Evolutionary conservation across 169 alveolate genomes (phyloP).

Genomic region (Cryptosporidium ubiquitum): DNA sequence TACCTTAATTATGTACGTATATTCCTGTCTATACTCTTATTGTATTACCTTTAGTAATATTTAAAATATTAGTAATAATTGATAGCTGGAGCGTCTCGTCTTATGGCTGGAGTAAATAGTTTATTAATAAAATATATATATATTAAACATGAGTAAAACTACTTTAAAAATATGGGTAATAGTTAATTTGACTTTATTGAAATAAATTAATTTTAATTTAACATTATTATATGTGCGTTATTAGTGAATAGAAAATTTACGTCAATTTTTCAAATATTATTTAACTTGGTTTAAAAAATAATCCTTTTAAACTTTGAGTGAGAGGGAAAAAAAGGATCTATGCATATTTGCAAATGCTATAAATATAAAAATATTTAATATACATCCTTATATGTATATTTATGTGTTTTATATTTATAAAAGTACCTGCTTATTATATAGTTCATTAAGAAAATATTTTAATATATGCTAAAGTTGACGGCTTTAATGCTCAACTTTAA

Average conservation of each 20-base stretch:
- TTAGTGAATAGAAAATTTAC: too few relatives aligned
- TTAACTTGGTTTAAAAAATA: neutral
- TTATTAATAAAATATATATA: neutral
- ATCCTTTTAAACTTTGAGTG: neutral
- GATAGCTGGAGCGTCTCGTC: constrained; percentile 12
- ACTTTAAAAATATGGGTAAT: too few relatives aligned
- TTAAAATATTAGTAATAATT: neutral
- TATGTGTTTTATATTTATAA: neutral
- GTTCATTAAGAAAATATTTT: neutral
- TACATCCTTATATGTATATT: neutral
- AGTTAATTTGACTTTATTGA: neutral
- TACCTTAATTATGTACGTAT: too few relatives aligned
- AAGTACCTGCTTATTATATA: too few relatives aligned
- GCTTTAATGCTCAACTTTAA: neutral
- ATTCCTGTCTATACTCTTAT: neutral
- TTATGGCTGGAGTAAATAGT: neutral
- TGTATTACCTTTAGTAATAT: neutral
- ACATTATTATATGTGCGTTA: neutral
- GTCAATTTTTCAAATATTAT: neutral
- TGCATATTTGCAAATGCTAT: neutral
- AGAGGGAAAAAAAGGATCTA: neutral
- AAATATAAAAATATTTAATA: neutral
- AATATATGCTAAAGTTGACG: neutral
- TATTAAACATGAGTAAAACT: neutral
- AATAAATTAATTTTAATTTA: too few relatives aligned